Evolutionary conservation across 495 filamentous ascomycete species (phyloP).

Genomic region (Annulohypoxylon nitens): DNA sequence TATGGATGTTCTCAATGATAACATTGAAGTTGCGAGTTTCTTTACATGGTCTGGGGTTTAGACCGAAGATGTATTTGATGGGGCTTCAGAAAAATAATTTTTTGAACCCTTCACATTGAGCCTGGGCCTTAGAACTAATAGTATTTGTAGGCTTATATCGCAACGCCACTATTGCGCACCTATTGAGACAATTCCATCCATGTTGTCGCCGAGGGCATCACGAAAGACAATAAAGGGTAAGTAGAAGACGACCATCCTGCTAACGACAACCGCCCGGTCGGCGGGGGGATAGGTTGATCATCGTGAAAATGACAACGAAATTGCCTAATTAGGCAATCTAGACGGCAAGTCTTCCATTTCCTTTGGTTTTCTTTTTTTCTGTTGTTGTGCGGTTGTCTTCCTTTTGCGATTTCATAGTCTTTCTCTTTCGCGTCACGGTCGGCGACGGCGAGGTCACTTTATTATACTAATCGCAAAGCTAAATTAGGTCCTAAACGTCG

Average conservation of each 20-base stretch:
- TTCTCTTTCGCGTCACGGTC: neutral
- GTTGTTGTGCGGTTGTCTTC: neutral
- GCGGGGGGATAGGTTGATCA: neutral
- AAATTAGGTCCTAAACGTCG: neutral
- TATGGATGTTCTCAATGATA: neutral
- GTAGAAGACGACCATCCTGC: neutral
- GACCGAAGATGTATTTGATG: no score
- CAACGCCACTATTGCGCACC: neutral
- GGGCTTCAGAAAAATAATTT: no score
- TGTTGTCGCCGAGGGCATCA: neutral
- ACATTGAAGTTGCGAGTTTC: neutral
- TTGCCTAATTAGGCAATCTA: neutral
- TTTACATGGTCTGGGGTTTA: neutral
- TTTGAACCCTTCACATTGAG: no score
- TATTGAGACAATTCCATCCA: neutral
- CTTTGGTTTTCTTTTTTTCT: neutral
- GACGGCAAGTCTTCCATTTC: neutral
- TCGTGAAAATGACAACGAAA: neutral
- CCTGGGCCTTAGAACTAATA: neutral
- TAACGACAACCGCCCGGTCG: neutral
- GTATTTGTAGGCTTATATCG: neutral
- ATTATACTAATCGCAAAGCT: neutral
- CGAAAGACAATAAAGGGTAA: neutral
- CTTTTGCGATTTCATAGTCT: neutral
- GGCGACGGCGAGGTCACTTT: neutral